These are phyloP conservation scores for Phytophthora citrophthora DNA, from an alignment of 352 stramenopile genomes.

Conservation along the genomic window DNA sequence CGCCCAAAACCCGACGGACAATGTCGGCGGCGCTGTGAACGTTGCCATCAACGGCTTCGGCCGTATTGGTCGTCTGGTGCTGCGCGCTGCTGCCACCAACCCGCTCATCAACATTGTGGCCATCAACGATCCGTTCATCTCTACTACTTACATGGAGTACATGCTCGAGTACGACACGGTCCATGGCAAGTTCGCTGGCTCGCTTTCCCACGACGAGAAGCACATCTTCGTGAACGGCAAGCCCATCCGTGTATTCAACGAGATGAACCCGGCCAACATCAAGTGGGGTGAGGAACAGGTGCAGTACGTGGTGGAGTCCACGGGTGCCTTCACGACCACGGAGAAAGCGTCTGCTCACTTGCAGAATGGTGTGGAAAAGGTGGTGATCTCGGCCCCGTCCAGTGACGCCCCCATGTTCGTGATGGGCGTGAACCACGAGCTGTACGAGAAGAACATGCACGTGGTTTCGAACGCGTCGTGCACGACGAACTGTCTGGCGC, in stretches of 20 bases:
- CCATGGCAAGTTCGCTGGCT: conserved; percentile 90
- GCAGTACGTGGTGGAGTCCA: conserved; percentile 96
- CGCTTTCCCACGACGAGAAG: conserved; percentile 86
- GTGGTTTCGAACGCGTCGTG: conserved; percentile 99
- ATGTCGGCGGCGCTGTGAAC: conserved; percentile 82
- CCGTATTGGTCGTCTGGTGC: conserved; percentile 25
- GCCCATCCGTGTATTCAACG: conserved; percentile 93
- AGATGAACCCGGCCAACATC: conserved; percentile 95
- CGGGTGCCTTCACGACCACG: conserved; percentile 76
- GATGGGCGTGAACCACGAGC: conserved; percentile 97
- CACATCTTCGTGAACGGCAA: conserved; percentile 94
- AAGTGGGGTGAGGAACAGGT: conserved; percentile 90
- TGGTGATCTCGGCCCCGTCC: conserved; percentile 98
- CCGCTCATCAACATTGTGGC: conserved; percentile 91
- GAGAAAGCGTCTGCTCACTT: conserved; percentile 95
- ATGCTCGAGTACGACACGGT: conserved; percentile 94
- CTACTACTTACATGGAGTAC: conserved; percentile 97
- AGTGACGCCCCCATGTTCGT: conserved; percentile 99
- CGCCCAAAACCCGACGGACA: conserved; percentile 64
- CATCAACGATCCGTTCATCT: conserved; percentile 96
- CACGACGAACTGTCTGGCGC: conserved; percentile 99
- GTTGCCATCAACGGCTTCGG: conserved; percentile 99
- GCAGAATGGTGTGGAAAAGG: conserved; percentile 94
- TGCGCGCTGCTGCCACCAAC: conserved; percentile 91
- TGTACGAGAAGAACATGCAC: conserved; percentile 95